Base-by-base conservation (phyloP, 2,329 filamentous ascomycete genomes). In the Acarospora socialis region DNA sequence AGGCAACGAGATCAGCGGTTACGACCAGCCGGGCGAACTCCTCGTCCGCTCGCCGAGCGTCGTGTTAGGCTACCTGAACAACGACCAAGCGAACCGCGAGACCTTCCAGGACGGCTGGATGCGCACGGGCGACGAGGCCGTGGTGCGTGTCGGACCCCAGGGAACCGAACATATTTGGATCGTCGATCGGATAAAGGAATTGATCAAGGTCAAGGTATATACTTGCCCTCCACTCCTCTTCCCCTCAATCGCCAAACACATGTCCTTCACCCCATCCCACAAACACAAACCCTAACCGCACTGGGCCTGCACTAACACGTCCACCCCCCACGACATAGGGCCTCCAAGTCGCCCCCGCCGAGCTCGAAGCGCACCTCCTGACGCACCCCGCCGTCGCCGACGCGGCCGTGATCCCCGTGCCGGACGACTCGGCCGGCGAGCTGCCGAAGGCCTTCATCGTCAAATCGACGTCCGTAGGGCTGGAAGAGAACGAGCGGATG, bases 121-220 rank as follows among this genome's bases (percentile, higher is more conserved):
- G 65, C 70, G 70, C 23, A 93, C 86, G 0, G 86, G 86, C 4
- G 86, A 94, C 46, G 81, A 92, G 51, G 82, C 78, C 0, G 61
- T 87, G 3, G 60, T 92, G 7, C 65, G 68, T 2, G 66, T 70
- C 46, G 62, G 71, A 5, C 65, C 70, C 0, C 60, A 63, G 2
- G 82, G 81, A 3, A 60, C 76, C 41, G 82, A 93, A 53, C 86
- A 94, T 47, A 52, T 93, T 29, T 77, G 83, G 50, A 77, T 94
- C 36, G 78, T 84, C 1, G 86, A 93, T 50, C 73, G 86, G 4
- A 77, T 80, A 46, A 81, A 80, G 58, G 73, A 83, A 48, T 60
- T 82, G 31, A 82, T 83, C 55, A 82, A 82, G 51, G 77, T 81
- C 48, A 81, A 81, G 63, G 75, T 77, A 57, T 13, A 52, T 47